Conservation (phyloP, 129 eudicot species). For the Silybum marianum region DNA sequence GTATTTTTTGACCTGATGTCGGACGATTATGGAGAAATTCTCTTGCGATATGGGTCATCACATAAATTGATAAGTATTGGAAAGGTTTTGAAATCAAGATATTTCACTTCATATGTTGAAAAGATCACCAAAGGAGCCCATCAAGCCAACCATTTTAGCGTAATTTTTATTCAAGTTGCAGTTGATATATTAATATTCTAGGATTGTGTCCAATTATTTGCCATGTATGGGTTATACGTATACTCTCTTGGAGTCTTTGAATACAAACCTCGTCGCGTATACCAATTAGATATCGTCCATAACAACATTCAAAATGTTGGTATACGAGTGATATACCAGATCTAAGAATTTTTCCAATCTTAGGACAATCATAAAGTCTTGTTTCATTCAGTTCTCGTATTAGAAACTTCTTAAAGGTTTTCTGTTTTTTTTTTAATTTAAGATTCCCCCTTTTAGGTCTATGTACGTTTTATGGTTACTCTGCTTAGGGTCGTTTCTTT, state of each 20-base stretch:
- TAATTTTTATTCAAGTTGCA: not conserved
- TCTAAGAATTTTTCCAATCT: not conserved
- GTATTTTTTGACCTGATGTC: not conserved
- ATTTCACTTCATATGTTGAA: not conserved
- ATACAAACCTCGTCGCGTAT: not conserved
- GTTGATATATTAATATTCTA: not conserved
- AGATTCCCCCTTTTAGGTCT: not conserved
- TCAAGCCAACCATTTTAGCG: not conserved
- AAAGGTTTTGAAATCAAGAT: not conserved
- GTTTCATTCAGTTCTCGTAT: not conserved
- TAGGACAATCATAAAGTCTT: too few species aligned
- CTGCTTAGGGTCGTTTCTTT: not conserved
- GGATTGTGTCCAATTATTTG: not conserved
- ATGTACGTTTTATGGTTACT: not conserved
- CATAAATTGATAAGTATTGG: not conserved
- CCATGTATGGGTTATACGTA: not conserved
- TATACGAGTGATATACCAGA: not conserved
- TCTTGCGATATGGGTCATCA: not conserved
- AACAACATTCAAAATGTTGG: not conserved
- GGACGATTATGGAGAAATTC: not conserved
- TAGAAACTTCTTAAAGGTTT: not conserved
- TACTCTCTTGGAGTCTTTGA: not conserved
- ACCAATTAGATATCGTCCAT: not conserved
- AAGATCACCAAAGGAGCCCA: not conserved
- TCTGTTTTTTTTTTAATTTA: too few species aligned